Conservation (phyloP, 179 eudicot species). For the Amaranthus tricolor region DNA sequence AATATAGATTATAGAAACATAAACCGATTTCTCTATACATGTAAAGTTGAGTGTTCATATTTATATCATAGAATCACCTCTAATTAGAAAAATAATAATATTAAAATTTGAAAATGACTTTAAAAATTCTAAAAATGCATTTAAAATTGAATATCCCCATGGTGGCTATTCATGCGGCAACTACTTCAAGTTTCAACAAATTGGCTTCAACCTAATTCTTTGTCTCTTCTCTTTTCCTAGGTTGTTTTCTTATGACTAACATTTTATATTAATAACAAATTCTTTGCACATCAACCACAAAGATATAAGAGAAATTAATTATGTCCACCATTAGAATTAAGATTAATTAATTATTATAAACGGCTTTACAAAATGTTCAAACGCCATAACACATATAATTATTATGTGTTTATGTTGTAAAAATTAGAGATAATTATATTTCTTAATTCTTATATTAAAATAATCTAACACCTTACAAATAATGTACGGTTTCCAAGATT, state of each 20-base stretch:
- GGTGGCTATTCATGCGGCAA: slow-evolving; percentile 5
- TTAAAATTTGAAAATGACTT: background rate
- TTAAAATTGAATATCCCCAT: background rate
- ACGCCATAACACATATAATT: background rate
- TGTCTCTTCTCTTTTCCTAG: slow-evolving; percentile 22
- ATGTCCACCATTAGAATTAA: background rate
- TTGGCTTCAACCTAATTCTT: slow-evolving; percentile 11
- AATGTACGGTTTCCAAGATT: too few species aligned
- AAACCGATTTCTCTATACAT: too few species aligned
- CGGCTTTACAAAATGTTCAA: slow-evolving; percentile 13
- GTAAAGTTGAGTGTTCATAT: too few species aligned
- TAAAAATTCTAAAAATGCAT: background rate
- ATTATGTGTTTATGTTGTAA: background rate
- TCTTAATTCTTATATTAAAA: too few species aligned
- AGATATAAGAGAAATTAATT: background rate
- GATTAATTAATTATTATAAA: background rate
- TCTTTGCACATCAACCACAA: slow-evolving; percentile 20
- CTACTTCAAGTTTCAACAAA: slow-evolving; percentile 7
- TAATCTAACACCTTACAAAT: too few species aligned
- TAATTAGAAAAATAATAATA: background rate
- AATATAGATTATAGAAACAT: too few species aligned
- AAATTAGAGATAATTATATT: too few species aligned
- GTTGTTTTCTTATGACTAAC: slow-evolving; percentile 1
- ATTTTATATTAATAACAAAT: background rate
- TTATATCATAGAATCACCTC: too few species aligned